Base-by-base conservation (phyloP, 345 rosid species). In the Raphanus raphanistrum region DNA sequence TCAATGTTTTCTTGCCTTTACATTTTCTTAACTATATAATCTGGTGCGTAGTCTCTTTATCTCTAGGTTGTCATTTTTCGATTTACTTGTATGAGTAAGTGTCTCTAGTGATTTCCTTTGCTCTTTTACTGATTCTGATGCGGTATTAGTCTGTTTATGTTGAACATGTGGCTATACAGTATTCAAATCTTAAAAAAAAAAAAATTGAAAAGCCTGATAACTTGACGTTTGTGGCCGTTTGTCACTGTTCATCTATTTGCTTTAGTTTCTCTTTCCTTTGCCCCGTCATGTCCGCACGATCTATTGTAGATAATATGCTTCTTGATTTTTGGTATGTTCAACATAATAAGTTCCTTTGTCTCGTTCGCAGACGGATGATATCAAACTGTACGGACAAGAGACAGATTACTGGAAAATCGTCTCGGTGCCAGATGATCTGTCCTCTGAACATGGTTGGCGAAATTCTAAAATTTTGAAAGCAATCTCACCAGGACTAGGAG, bases 331-430 rank as follows among this genome's bases (percentile, higher is more conserved):
- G 60, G 69, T 75, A 70, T 82, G 68, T 79, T 74, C 41, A 29
- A 43, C 81, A 81, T 63, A 59, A 50, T 57, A 67, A 70, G 72
- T 74, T 67, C 78, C 13, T 68, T 79, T 83, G 57, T 74, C 9
- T 84, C 71, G 68, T 70, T 70, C 81, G 83, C 89, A 94, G 98
- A 86, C 70, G 70, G 93, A 94, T 76, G 93, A 90, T 78, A 71
- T 92, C 73, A 87, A 82, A 84, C 73, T 90, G 70, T 82, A 84
- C 70, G 90, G 92, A 75, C 68, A 83, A 66, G 78, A 82, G 63
- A 84, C 88, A 31, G 88, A 85, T 60, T 73, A 76, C 78, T 89
- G 97, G 97, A 82, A 78, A 70, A 76, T 84, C 48, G 73, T 79
- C 63, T 77, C 82, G 57, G 81, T 78, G 73, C 77, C 89, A 66